Conservation (phyloP, 2,329 filamentous ascomycete species). For the Fusarium dimerum region DNA sequence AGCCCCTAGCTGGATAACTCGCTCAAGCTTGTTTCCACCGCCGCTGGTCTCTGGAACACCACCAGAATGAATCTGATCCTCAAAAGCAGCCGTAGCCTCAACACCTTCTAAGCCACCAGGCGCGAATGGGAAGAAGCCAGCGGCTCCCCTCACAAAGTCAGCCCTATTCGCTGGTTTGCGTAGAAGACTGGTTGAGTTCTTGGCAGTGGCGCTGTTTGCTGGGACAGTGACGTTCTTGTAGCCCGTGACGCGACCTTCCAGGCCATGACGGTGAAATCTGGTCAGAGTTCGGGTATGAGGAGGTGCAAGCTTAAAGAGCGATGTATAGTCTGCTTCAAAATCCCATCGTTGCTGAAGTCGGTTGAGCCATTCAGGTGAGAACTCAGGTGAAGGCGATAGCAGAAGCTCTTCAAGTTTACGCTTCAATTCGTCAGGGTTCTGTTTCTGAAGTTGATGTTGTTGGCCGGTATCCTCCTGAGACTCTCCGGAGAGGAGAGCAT, state of each 20-base stretch:
- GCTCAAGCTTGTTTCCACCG: slow-evolving; percentile 66
- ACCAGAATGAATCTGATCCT: slow-evolving; percentile 68
- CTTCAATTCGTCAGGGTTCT: slow-evolving; percentile 65
- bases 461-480: slow-evolving; percentile 10
- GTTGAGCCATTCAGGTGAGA: slow-evolving; percentile 86
- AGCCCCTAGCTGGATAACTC: slow-evolving; percentile 78
- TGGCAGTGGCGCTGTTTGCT: slow-evolving; percentile 84
- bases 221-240: slow-evolving; percentile 94
- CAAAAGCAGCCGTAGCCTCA: slow-evolving; percentile 80
- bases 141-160: slow-evolving; percentile 89
- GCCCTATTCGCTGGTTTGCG: slow-evolving; percentile 83
- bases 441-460: slow-evolving; percentile 20
- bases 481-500: slow-evolving; percentile 34
- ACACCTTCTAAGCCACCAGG: slow-evolving; percentile 87
- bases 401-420: slow-evolving; percentile 73
- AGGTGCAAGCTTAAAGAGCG: slow-evolving; percentile 82
- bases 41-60: slow-evolving; percentile 41
- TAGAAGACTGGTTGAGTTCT: slow-evolving; percentile 88
- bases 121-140: slow-evolving; percentile 92
- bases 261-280: slow-evolving; percentile 84
- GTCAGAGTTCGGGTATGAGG: slow-evolving; percentile 95
- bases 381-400: slow-evolving; percentile 74
- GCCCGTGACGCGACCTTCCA: slow-evolving; percentile 89
- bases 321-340: slow-evolving; percentile 73
- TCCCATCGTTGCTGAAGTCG: slow-evolving; percentile 89